A percentile compares a stretch with the other conserved stretches of the same genome.
Conservation (phyloP, 441 rosid species). For the Bocquillonia castaneifolia region DNA sequence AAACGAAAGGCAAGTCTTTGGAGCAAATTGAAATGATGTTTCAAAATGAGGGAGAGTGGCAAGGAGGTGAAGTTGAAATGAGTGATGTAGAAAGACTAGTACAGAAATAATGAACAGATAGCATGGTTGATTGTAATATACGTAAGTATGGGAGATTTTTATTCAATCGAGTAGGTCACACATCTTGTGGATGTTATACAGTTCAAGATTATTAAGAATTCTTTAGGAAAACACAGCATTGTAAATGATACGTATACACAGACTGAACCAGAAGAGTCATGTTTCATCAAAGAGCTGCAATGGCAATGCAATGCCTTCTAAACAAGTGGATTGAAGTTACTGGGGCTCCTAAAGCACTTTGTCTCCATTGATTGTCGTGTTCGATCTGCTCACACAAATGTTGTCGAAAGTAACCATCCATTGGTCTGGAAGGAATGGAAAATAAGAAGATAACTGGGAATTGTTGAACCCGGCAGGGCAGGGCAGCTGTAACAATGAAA, state of each 20-base stretch:
- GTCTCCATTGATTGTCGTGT: not conserved
- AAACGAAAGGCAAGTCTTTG: constrained; percentile 84
- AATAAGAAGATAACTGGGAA: not conserved
- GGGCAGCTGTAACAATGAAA: not conserved
- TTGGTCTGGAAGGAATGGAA: not conserved
- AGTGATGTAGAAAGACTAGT: constrained; percentile 69
- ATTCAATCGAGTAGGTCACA: constrained; percentile 4
- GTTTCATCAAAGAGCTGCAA: not conserved
- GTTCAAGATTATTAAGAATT: constrained; percentile 12
- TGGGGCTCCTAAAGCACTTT: not conserved
- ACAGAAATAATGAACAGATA: constrained; percentile 31
- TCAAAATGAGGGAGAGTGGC: constrained; percentile 35
- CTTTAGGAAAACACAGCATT: not conserved
- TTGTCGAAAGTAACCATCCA: not conserved
- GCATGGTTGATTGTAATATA: not conserved
- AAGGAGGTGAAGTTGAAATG: constrained; percentile 51
- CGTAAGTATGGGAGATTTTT: not conserved
- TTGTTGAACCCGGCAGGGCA: not conserved
- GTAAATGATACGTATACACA: not conserved
- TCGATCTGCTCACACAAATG: not conserved
- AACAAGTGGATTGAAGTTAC: not conserved
- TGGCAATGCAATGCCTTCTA: not conserved
- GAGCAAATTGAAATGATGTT: constrained; percentile 77
- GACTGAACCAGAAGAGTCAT: not conserved
- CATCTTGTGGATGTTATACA: not conserved